Evolutionary conservation across 2,329 filamentous ascomycete genomes (phyloP).

Genomic region (Ophiostoma angusticollis): DNA sequence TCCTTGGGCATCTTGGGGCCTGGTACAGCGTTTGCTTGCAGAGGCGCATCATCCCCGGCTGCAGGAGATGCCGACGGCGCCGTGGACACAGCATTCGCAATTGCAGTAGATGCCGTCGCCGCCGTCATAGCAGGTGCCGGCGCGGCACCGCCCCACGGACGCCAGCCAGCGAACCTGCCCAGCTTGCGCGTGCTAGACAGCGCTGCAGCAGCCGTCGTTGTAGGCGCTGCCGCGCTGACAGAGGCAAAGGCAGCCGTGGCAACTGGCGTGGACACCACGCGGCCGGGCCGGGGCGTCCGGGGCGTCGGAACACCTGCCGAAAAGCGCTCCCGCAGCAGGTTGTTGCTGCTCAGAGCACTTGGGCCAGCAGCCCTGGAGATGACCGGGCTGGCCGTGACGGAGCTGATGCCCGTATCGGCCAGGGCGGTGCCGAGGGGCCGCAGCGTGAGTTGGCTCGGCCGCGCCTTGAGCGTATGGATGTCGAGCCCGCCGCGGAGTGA

Average conservation of each 20-base stretch:
- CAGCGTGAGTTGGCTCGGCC: slow-evolving; percentile 61
- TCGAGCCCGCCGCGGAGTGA: slow-evolving; percentile 81
- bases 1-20: no score
- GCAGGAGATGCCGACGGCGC: no score
- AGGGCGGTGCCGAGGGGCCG: slow-evolving; percentile 38
- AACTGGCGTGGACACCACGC: slow-evolving; percentile 16
- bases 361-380: slow-evolving; percentile 29
- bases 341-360: slow-evolving; percentile 36
- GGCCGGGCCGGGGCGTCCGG: slow-evolving; percentile 12
- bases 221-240: slow-evolving; percentile 10
- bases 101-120: not conserved
- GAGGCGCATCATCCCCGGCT: no score
- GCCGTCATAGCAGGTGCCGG: not conserved
- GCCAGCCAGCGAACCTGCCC: slow-evolving; percentile 21
- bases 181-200: slow-evolving; percentile 5
- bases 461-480: slow-evolving; percentile 67
- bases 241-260: slow-evolving; percentile 2
- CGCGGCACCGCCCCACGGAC: slow-evolving; percentile 28
- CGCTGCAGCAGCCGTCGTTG: not conserved
- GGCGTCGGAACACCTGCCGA: slow-evolving; percentile 23
- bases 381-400: slow-evolving; percentile 48
- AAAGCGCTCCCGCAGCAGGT: slow-evolving; percentile 45
- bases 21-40: no score
- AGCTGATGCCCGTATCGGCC: slow-evolving; percentile 43
- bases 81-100: not conserved